These are phyloP conservation scores for Sarocladium kiliense DNA, from an alignment of 2,329 filamentous ascomycete genomes.

Conservation along the genomic window DNA sequence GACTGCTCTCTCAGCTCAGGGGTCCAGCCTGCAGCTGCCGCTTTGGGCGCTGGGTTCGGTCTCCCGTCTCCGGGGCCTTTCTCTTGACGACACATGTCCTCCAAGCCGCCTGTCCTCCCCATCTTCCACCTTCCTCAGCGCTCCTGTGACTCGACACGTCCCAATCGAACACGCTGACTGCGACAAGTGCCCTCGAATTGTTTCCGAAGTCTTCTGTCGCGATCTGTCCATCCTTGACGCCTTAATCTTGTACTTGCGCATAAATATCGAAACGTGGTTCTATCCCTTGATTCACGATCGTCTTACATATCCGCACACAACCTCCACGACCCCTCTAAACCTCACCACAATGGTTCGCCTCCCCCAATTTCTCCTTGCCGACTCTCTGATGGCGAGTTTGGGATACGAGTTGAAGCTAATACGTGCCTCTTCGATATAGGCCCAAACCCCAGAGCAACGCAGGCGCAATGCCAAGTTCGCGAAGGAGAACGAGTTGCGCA, in stretches of 20 bases:
- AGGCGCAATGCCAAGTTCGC: slow-evolving; percentile 75
- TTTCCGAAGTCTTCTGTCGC: slow-evolving; percentile 5
- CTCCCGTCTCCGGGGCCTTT: background rate
- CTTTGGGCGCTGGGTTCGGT: background rate
- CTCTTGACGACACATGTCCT: slow-evolving; percentile 9
- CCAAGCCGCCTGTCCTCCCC: slow-evolving; percentile 8
- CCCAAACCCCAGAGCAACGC: slow-evolving; percentile 80
- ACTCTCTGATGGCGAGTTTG: too few relatives aligned
- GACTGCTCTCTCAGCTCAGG: background rate
- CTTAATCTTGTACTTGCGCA: background rate
- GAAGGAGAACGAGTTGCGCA: slow-evolving; percentile 65
- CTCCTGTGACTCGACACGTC: background rate
- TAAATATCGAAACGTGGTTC: background rate
- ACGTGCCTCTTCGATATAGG: slow-evolving; percentile 40
- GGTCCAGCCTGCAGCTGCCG: background rate
- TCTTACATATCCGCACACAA: background rate
- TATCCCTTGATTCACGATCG: background rate
- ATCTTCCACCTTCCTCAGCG: slow-evolving; percentile 8
- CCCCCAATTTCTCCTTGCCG: background rate
- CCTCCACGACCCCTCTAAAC: slow-evolving; percentile 9
- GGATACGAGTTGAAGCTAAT: background rate
- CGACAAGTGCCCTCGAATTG: background rate
- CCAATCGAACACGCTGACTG: background rate
- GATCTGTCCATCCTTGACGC: slow-evolving; percentile 2
- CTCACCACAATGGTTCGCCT: slow-evolving; percentile 1